Evolutionary conservation across 306 rosid species (phyloP).

Genomic region (Dalbergia cultrata): DNA sequence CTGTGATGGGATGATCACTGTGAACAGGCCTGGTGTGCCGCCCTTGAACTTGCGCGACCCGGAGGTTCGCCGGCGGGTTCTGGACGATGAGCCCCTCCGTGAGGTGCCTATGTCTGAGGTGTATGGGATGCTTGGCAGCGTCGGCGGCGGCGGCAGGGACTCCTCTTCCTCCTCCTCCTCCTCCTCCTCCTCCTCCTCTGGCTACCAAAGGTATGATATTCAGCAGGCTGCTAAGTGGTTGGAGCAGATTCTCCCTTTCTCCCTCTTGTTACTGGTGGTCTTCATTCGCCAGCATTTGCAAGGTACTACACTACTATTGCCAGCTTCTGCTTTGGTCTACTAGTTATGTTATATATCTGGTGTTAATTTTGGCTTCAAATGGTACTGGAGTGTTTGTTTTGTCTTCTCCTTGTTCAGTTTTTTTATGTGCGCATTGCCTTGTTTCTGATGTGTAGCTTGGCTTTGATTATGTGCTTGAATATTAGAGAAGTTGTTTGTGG

Average conservation of each 20-base stretch:
- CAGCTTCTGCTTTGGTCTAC: too few species aligned
- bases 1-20: conserved; percentile 48
- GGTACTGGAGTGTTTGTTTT: too few species aligned
- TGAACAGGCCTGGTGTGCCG: neutral
- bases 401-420: too few species aligned
- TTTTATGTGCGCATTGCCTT: neutral
- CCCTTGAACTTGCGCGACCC: conserved; percentile 2
- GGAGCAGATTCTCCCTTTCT: conserved; percentile 92
- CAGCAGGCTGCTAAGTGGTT: conserved; percentile 85
- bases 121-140: conserved; percentile 4
- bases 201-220: conserved; percentile 83
- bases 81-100: neutral
- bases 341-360: conserved; percentile 10
- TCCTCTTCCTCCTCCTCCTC: too few species aligned
- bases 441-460: neutral
- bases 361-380: conserved; percentile 38
- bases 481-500: too few species aligned
- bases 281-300: conserved; percentile 95
- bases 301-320: conserved; percentile 58
- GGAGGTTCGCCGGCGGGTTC: conserved; percentile 40
- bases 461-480: conserved; percentile 2
- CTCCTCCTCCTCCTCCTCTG: neutral
- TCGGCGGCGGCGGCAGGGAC: conserved; percentile 43
- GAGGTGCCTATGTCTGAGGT: neutral
- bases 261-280: conserved; percentile 74